Evolutionary conservation across 164 flowering plant genomes (phyloP), one percentile per base, ranked within the genome.

Genomic region (Dillenia suffruticosa): DNA sequence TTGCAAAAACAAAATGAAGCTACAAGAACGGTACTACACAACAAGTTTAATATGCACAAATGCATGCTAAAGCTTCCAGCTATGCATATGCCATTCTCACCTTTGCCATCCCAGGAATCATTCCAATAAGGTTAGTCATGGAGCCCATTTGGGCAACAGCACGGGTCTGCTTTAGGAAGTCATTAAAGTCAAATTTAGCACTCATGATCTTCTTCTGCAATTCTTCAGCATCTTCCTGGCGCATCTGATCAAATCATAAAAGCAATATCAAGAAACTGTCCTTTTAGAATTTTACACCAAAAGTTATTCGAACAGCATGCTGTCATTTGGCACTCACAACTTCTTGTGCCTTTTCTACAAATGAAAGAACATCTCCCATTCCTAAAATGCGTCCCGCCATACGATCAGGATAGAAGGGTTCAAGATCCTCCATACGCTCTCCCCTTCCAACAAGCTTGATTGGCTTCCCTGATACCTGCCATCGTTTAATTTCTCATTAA

Each of bases 331-430:
- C 52, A 83, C 98, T 84, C 75, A 90, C 97, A 75, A 90, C 95
- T 94, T 94, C 95, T 80, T 94, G 97, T 46, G 98, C 97, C 73
- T 94, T 94, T 82, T 94, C 98, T 55, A 94, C 98, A 74, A 91
- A 87, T 57, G 97, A 82, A 50, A 94, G 92, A 74, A 94, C 97
- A 75, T 94, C 98, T 52, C 98, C 98, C 98, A 94, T 94, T 74
- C 98, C 98, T 71, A 94, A 76, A 59, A 93, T 82, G 26, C 97
- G 89, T 48, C 98, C 98, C 22, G 96, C 98, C 98, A 93, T 93
- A 57, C 97, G 94, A 71, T 90, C 90, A 51, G 98, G 98, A 64
- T 93, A 90, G 80, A 93, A 93, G 45, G 96, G 98, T 72, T 93
- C 97, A 55, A 93, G 96, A 63, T 93, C 98, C 74, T 93, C 97